phyloP scores from a whole-genome alignment of 371 early-diverging fungal genomes.

The Mortierella sp. region DNA sequence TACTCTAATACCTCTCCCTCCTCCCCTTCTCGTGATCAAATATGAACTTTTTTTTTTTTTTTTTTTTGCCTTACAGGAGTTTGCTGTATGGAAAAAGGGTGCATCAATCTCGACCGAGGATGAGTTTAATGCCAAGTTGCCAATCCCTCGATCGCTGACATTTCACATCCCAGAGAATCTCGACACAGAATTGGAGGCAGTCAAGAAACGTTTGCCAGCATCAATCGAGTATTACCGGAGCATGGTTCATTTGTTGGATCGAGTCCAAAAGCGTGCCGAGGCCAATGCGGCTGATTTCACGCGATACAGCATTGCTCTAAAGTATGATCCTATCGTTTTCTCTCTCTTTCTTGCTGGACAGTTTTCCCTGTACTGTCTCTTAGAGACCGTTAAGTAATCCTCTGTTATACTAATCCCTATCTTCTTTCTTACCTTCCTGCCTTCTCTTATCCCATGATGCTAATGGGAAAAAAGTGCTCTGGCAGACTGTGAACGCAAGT shows the following conservation, averaged over 20 bases:
- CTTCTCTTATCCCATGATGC: too few relatives aligned
- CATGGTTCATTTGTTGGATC: slow-evolving; percentile 67
- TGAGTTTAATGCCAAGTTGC: slow-evolving; percentile 25
- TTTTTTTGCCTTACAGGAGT: neutral
- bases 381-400: too few relatives aligned
- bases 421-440: too few relatives aligned
- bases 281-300: slow-evolving; percentile 63
- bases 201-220: slow-evolving; percentile 55
- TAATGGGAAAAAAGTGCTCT: slow-evolving; percentile 56
- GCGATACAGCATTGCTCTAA: slow-evolving; percentile 59
- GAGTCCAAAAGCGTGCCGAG: slow-evolving; percentile 66
- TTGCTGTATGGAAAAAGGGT: slow-evolving; percentile 42
- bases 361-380: too few relatives aligned
- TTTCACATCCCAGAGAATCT: slow-evolving; percentile 10
- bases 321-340: slow-evolving; percentile 42
- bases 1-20: neutral
- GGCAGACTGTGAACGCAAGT: slow-evolving; percentile 65
- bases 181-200: slow-evolving; percentile 60
- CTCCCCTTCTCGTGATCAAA: neutral
- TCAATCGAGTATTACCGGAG: slow-evolving; percentile 67
- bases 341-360: too few relatives aligned
- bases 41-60: neutral
- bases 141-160: neutral
- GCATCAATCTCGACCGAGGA: slow-evolving; percentile 31
- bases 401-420: too few relatives aligned